Conservation (phyloP, 495 filamentous ascomycete species). For the Hypoxylon cercidicola region DNA sequence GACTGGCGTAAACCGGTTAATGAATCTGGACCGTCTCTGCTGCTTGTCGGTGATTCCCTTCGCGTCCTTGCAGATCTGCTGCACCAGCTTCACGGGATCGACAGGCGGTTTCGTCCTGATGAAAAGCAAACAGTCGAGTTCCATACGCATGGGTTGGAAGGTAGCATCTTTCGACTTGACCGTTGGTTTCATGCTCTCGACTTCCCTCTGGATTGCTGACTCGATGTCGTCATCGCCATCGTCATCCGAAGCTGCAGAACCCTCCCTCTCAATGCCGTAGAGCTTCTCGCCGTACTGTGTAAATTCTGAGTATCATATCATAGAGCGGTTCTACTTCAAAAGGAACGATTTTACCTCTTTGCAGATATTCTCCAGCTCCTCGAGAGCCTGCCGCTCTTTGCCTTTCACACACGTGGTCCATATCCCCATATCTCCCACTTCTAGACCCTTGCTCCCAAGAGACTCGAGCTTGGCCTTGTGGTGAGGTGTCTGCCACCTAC, state of each 20-base stretch:
- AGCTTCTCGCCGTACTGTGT: conserved; percentile 67
- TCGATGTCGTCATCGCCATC: conserved; percentile 76
- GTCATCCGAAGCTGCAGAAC: conserved; percentile 50
- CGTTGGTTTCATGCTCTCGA: conserved; percentile 68
- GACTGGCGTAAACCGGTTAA: conserved; percentile 88
- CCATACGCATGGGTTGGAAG: conserved; percentile 74
- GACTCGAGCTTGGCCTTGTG: conserved; percentile 56
- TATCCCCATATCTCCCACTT: conserved; percentile 83
- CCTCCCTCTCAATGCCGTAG: conserved; percentile 59
- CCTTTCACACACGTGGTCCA: conserved; percentile 89
- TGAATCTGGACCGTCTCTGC: conserved; percentile 74
- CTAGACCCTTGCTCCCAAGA: conserved; percentile 57
- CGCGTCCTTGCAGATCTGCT: conserved; percentile 76
- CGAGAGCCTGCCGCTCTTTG: conserved; percentile 79
- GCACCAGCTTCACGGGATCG: conserved; percentile 83
- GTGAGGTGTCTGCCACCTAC: conserved; percentile 67
- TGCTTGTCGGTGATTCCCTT: conserved; percentile 53
- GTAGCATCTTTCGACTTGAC: conserved; percentile 53
- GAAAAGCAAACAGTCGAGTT: conserved; percentile 81
- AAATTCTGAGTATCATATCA: conserved; percentile 8
- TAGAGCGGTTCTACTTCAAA: background rate
- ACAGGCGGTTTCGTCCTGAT: conserved; percentile 73
- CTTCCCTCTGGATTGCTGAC: conserved; percentile 79
- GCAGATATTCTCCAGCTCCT: conserved; percentile 78
- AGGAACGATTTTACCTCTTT: conserved; percentile 68